These are phyloP conservation scores for Coemansia sp. DNA, from an alignment of 192 early-diverging fungal genomes.

Conservation along the genomic window DNA sequence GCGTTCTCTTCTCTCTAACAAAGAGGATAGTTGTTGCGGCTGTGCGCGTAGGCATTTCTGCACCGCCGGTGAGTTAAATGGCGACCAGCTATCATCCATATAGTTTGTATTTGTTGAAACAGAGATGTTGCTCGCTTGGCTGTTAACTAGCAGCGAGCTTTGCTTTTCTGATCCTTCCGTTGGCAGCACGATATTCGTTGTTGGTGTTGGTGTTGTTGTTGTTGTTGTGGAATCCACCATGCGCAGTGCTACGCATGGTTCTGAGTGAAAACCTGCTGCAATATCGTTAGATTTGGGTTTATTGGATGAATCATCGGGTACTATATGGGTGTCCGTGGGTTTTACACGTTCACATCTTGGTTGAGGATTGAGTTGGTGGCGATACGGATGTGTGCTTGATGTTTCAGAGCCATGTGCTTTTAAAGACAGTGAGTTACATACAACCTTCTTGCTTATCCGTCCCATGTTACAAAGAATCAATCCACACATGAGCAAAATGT, in stretches of 20 bases:
- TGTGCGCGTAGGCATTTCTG: conserved; percentile 19
- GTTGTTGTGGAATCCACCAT: neutral
- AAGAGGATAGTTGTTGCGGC: conserved; percentile 7
- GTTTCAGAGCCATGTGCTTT: neutral
- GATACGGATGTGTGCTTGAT: conserved; percentile 31
- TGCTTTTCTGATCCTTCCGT: neutral
- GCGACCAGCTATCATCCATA: conserved; percentile 34
- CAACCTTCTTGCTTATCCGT: conserved; percentile 35
- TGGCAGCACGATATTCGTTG: neutral
- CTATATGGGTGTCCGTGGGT: neutral
- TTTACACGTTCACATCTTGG: neutral
- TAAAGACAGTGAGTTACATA: conserved; percentile 7
- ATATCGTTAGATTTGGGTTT: too few species aligned
- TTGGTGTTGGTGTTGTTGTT: neutral
- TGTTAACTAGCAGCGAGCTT: neutral
- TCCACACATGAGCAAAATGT: conserved; percentile 24
- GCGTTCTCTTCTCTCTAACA: conserved; percentile 19
- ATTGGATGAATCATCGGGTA: too few species aligned
- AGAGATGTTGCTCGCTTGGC: neutral
- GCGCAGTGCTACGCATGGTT: too few species aligned
- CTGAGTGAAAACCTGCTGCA: too few species aligned
- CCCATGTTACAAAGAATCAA: conserved; percentile 37
- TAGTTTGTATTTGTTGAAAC: neutral
- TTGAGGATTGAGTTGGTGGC: neutral
- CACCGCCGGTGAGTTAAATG: conserved; percentile 25